Evolutionary conservation across 2,329 filamentous ascomycete species (phyloP), one percentile per base, ranked within the genome.

Genomic region (Penicillium frequentans): DNA sequence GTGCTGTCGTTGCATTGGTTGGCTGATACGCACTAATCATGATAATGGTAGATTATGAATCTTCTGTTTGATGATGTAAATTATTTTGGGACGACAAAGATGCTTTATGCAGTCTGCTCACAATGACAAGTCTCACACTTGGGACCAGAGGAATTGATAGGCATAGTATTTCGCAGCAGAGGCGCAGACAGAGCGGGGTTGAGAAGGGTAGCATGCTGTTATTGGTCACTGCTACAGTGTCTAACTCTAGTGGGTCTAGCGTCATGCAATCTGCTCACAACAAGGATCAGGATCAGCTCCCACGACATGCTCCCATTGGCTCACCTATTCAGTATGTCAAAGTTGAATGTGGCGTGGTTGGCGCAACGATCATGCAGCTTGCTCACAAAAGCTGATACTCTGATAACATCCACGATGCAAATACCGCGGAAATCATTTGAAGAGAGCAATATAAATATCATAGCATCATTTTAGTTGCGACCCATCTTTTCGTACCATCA

Each of bases 251-350:
- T 59, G 50, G 54, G 49, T 58, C 27, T 47, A 48, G 51, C 50
- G 44, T 55, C 19, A 68, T 67, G 64, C 56, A 64, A 49, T 46
- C 56, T 64, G 63, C 64, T 70, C 68, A 66, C 62, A 35, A 37
- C 23, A 3, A 14, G 7, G 16, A 51, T 7, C 37, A 23, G 35
- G 21, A 31, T 50, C 48, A 42, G 3, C 29, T 14, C 11, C 10
- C 3, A 29, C 4, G 29, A 31, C 14, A 13, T 13, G 10, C 31
- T 33, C 31, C 31, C 11, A 31, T 33, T 33, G 29, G 29, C 11
- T 31, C 29, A 31, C 11, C 27, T 29, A 1, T 29, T 29, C 27
- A 29, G 2, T 10, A 29, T 4, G 27, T 11, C 27, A 29, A 29
- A 29, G 9, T 29, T 10, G 27, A 29, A 11, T 29, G 27, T 29